Conservation (phyloP, 2,329 filamentous ascomycete genomes). For the Talaromyces sp. region DNA sequence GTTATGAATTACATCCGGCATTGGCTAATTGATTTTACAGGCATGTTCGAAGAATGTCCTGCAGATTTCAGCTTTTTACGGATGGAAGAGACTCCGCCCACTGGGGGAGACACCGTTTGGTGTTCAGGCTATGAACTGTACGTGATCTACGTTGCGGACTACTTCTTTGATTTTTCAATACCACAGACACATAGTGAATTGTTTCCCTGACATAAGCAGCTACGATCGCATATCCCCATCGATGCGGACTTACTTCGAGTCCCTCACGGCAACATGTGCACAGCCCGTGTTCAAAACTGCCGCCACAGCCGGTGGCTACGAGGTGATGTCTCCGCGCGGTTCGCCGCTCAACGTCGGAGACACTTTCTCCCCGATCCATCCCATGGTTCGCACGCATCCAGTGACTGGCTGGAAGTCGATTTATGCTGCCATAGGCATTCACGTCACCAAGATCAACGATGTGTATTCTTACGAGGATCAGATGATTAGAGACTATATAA, state of each 20-base stretch:
- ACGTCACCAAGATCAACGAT: slow-evolving; percentile 39
- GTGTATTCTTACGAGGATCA: slow-evolving; percentile 35
- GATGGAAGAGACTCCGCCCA: slow-evolving; percentile 2
- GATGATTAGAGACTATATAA: slow-evolving; percentile 3
- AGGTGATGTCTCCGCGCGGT: slow-evolving; percentile 37
- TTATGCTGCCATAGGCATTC: slow-evolving; percentile 39
- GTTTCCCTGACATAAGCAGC: not conserved
- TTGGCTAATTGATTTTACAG: not conserved
- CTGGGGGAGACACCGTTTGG: slow-evolving; percentile 41
- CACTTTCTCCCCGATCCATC: slow-evolving; percentile 49
- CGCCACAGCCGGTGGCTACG: not conserved
- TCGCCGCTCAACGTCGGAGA: slow-evolving; percentile 51
- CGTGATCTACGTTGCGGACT: not conserved
- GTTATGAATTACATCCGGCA: not conserved
- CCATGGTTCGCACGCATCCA: slow-evolving; percentile 58
- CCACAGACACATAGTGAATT: not conserved
- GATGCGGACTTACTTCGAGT: slow-evolving; percentile 45
- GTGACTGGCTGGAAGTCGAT: slow-evolving; percentile 60
- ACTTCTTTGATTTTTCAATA: not conserved
- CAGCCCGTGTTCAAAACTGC: not conserved
- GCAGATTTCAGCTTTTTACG: slow-evolving; percentile 5
- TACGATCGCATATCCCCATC: slow-evolving; percentile 51
- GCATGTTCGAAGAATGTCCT: slow-evolving; percentile 5
- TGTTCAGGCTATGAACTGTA: slow-evolving; percentile 47
- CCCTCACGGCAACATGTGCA: slow-evolving; percentile 45